Percentiles rank a stretch among this genome's conserved stretches.
These are phyloP conservation scores for Bertia moriformis DNA, from an alignment of 2,329 filamentous ascomycete genomes.

Conservation along the genomic window DNA sequence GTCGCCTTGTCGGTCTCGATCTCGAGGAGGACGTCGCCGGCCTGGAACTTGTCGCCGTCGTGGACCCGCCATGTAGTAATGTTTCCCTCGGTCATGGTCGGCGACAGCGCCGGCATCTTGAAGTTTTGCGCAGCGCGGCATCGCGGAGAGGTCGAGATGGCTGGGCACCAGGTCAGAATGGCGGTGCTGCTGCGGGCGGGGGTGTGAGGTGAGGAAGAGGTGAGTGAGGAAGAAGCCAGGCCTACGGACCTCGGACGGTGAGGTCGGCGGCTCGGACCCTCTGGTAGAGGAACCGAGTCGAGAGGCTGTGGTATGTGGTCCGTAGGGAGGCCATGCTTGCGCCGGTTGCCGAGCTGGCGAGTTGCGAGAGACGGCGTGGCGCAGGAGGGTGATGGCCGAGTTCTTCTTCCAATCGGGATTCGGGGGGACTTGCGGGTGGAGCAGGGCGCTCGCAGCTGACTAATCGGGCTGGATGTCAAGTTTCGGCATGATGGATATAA, in stretches of 20 bases:
- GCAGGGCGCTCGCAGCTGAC: too few species aligned
- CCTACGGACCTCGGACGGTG: constrained; percentile 42
- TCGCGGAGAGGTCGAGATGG: constrained; percentile 46
- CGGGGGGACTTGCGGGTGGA: too few species aligned
- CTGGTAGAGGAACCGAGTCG: constrained; percentile 40
- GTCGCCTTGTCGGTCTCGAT: constrained; percentile 91
- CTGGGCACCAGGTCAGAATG: constrained; percentile 21
- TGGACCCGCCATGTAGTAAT: constrained; percentile 76
- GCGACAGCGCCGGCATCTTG: constrained; percentile 79
- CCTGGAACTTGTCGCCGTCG: constrained; percentile 69
- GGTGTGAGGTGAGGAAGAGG: constrained; percentile 4
- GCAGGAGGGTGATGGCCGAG: too few species aligned
- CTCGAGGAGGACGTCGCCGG: constrained; percentile 77
- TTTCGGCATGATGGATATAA: too few species aligned
- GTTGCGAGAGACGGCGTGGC: too few species aligned
- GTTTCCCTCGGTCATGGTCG: constrained; percentile 88
- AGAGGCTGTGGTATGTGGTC: too few species aligned
- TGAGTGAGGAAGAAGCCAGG: constrained; percentile 3
- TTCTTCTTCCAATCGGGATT: too few species aligned
- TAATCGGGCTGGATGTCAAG: too few species aligned
- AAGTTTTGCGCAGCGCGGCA: constrained; percentile 69
- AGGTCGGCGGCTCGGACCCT: constrained; percentile 34
- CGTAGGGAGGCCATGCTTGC: too few species aligned
- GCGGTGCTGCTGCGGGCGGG: constrained; percentile 4
- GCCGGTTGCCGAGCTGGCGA: too few species aligned